Evolutionary conservation across 1,284 basidiomycete genomes (phyloP).

Genomic region (Puccinia novopanici): DNA sequence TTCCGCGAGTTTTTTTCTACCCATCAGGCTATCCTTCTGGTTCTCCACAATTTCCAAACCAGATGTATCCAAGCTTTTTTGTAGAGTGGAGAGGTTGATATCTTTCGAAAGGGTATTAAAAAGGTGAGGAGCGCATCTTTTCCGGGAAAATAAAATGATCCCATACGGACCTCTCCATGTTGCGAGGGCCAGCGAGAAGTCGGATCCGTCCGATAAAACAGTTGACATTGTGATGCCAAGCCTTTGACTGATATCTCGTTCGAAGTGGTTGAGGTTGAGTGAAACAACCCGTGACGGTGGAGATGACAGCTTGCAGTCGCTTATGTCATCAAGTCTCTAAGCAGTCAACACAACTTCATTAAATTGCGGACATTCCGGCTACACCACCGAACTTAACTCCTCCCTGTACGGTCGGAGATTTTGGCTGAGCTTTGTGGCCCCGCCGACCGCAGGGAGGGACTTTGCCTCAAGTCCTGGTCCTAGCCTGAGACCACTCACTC

Average conservation of each 20-base stretch:
- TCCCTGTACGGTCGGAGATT: no score
- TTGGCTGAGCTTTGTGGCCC: no score
- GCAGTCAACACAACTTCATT: no score
- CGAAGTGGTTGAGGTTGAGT: background rate
- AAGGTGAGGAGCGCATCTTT: no score
- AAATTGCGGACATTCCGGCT: no score
- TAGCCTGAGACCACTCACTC: no score
- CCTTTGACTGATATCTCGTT: background rate
- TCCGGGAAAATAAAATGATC: background rate
- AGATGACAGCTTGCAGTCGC: background rate
- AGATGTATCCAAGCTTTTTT: constrained; percentile 84
- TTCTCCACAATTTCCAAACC: constrained; percentile 94
- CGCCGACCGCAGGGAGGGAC: no score
- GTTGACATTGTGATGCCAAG: constrained; percentile 13
- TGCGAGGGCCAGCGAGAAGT: constrained; percentile 38
- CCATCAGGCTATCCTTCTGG: constrained; percentile 90
- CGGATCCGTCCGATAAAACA: constrained; percentile 39
- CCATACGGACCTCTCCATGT: constrained; percentile 37
- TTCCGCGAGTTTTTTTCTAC: constrained; percentile 88
- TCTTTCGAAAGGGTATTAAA: constrained; percentile 59
- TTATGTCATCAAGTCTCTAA: background rate
- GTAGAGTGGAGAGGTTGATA: constrained; percentile 83
- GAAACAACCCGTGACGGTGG: no score
- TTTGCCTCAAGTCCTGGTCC: no score
- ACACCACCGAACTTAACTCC: no score